phyloP scores from a whole-genome alignment of 2,329 filamentous ascomycete species.

The Elsinoe necatrix region DNA sequence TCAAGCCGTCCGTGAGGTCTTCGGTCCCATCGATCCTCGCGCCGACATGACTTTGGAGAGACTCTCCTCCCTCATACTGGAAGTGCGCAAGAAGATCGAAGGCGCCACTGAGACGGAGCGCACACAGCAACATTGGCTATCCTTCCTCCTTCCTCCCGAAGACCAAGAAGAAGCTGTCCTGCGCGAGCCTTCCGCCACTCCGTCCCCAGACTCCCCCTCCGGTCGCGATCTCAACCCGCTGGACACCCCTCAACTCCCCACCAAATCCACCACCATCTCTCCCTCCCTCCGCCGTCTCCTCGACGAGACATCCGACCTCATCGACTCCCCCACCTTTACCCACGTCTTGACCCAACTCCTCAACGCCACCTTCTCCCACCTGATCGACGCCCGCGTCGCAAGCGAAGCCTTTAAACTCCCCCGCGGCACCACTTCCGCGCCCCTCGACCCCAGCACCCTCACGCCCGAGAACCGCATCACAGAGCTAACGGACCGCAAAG shows the following conservation, averaged over 20 bases:
- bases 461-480: slow-evolving; percentile 48
- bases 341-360: slow-evolving; percentile 80
- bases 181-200: slow-evolving; percentile 60
- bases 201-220: slow-evolving; percentile 28
- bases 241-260: slow-evolving; percentile 21
- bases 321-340: slow-evolving; percentile 86
- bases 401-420: slow-evolving; percentile 62
- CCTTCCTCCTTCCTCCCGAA: slow-evolving; percentile 69
- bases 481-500: slow-evolving; percentile 40
- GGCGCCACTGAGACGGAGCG: slow-evolving; percentile 58
- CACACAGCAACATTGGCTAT: slow-evolving; percentile 64
- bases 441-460: slow-evolving; percentile 29
- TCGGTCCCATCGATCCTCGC: slow-evolving; percentile 78
- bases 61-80: slow-evolving; percentile 69
- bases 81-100: slow-evolving; percentile 79
- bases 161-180: slow-evolving; percentile 78
- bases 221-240: slow-evolving; percentile 22
- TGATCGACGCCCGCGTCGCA: slow-evolving; percentile 76
- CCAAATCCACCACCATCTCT: slow-evolving; percentile 38
- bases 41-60: slow-evolving; percentile 77
- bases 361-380: slow-evolving; percentile 74
- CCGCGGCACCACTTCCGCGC: slow-evolving; percentile 29
- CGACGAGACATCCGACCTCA: slow-evolving; percentile 90
- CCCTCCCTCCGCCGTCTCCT: slow-evolving; percentile 69
- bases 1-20: slow-evolving; percentile 78